A percentile compares a stretch with the other conserved stretches of the same genome.
These are phyloP conservation scores for Sanghuangporus sanghuang DNA, from an alignment of 1,284 basidiomycete genomes.

Conservation along the genomic window DNA sequence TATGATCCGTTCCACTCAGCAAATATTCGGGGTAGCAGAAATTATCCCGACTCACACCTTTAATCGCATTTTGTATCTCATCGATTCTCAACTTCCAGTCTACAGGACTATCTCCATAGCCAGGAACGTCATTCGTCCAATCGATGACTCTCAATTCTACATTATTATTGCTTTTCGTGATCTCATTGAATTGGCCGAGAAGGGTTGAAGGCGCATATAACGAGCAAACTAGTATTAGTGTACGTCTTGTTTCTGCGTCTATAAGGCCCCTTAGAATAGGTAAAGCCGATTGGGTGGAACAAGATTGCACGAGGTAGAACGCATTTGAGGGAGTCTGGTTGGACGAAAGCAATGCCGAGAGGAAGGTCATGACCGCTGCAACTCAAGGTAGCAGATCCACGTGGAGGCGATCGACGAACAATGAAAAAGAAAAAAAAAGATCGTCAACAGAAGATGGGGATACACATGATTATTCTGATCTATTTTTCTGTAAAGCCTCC, in stretches of 20 bases:
- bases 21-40: background rate
- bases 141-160: constrained; percentile 42
- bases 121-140: constrained; percentile 48
- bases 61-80: constrained; percentile 39
- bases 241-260: constrained; percentile 22
- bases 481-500: constrained; percentile 23
- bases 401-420: background rate
- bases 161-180: constrained; percentile 15
- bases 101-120: constrained; percentile 37
- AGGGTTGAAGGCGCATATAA: constrained; percentile 45
- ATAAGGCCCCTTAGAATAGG: constrained; percentile 47
- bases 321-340: constrained; percentile 27
- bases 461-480: background rate
- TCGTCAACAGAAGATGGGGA: constrained; percentile 3
- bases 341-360: constrained; percentile 33
- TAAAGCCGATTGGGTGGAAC: constrained; percentile 54
- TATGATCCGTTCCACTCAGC: constrained; percentile 7
- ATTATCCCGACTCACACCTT: constrained; percentile 32
- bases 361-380: constrained; percentile 22
- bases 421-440: too few relatives aligned
- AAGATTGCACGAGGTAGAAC: constrained; percentile 58
- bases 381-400: background rate
- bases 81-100: constrained; percentile 26
- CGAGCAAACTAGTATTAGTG: constrained; percentile 51
- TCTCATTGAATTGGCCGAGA: constrained; percentile 30